phyloP scores from a whole-genome alignment of 2,329 filamentous ascomycete genomes.

The Talaromyces sp. region DNA sequence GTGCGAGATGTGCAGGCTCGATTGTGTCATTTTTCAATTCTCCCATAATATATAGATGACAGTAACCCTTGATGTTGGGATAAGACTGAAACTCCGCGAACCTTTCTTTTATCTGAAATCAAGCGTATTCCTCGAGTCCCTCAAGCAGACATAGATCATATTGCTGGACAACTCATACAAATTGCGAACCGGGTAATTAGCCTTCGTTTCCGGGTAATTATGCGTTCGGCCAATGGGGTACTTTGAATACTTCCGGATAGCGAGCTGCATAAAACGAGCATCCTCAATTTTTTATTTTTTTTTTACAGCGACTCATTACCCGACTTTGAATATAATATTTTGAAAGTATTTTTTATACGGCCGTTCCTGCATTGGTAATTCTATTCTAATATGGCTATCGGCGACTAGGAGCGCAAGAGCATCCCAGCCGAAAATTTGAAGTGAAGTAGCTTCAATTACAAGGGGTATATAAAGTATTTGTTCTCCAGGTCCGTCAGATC shows the following conservation, averaged over 20 bases:
- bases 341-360: neutral
- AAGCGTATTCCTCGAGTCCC: neutral
- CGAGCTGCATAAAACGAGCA: slow-evolving; percentile 18
- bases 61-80: neutral
- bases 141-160: neutral
- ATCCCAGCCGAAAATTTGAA: neutral
- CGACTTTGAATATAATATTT: too few species aligned
- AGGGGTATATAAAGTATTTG: slow-evolving; percentile 7
- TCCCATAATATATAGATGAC: neutral
- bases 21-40: neutral
- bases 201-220: neutral
- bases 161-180: neutral
- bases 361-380: neutral
- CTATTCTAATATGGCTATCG: neutral
- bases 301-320: too few species aligned
- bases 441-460: neutral
- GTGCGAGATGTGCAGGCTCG: too few species aligned
- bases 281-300: neutral
- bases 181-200: neutral
- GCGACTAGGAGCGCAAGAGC: neutral
- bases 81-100: neutral
- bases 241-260: slow-evolving; percentile 26
- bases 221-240: slow-evolving; percentile 13
- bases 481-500: slow-evolving; percentile 7
- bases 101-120: neutral